Evolutionary conservation across 192 early-diverging fungal species (phyloP).

Genomic region (Coemansia biformis): DNA sequence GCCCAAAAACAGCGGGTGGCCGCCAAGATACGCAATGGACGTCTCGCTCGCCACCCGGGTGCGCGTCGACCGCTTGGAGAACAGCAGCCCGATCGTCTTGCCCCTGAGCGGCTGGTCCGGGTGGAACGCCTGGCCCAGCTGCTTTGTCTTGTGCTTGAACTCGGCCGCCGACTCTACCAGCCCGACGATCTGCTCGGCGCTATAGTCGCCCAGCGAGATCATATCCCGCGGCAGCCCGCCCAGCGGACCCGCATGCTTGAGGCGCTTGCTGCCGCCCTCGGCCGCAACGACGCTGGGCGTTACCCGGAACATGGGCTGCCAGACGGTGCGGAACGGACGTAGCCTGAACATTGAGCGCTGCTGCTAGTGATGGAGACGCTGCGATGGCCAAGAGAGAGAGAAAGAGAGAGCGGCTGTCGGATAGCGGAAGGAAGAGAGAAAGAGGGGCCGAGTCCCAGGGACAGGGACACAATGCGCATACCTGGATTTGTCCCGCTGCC

Average conservation of each 20-base stretch:
- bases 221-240: constrained; percentile 37
- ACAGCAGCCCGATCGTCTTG: constrained; percentile 87
- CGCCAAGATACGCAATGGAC: constrained; percentile 86
- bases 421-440: background rate
- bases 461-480: too few relatives aligned
- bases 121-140: constrained; percentile 47
- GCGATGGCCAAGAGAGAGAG: constrained; percentile 2
- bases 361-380: too few relatives aligned
- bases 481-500: too few relatives aligned
- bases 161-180: constrained; percentile 74
- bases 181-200: constrained; percentile 67
- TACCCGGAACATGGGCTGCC: constrained; percentile 20
- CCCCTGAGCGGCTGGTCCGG: constrained; percentile 62
- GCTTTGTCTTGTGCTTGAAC: constrained; percentile 71
- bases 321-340: constrained; percentile 11
- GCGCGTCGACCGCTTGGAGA: constrained; percentile 93
- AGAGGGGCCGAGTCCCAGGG: too few relatives aligned
- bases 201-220: constrained; percentile 71
- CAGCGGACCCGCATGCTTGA: constrained; percentile 10
- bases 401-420: background rate
- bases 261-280: constrained; percentile 1
- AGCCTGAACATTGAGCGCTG: constrained; percentile 41
- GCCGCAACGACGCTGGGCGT: constrained; percentile 12
- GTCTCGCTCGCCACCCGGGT: constrained; percentile 94
- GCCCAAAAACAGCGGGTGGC: constrained; percentile 93